phyloP scores from a whole-genome alignment of 2,329 filamentous ascomycete species.

The Mycosphaerella sp. region DNA sequence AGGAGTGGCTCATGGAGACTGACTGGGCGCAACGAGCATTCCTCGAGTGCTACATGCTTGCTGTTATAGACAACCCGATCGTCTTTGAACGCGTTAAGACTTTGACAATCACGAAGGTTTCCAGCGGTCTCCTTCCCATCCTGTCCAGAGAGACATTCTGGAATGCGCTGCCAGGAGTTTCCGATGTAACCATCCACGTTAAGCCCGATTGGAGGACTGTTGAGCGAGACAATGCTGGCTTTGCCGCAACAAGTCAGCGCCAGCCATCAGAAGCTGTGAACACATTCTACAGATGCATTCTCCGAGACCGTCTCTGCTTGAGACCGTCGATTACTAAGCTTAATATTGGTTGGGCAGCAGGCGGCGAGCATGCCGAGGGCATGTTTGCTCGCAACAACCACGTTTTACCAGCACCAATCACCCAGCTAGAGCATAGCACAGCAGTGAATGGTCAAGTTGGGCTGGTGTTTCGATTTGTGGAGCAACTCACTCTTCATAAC shows the following conservation, averaged over 20 bases:
- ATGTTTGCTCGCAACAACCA: slow-evolving; percentile 56
- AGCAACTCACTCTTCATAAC: slow-evolving; percentile 58
- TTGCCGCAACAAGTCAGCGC: slow-evolving; percentile 45
- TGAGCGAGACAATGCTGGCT: slow-evolving; percentile 47
- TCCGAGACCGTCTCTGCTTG: slow-evolving; percentile 21
- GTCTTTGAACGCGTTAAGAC: slow-evolving; percentile 52
- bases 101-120: slow-evolving; percentile 59
- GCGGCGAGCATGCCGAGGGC: slow-evolving; percentile 61
- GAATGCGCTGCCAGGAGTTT: slow-evolving; percentile 51
- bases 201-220: slow-evolving; percentile 62
- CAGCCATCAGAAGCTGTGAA: slow-evolving; percentile 49
- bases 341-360: slow-evolving; percentile 60
- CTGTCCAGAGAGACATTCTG: slow-evolving; percentile 57
- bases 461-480: slow-evolving; percentile 49
- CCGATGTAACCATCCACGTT: slow-evolving; percentile 53
- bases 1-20: slow-evolving; percentile 62
- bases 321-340: slow-evolving; percentile 55
- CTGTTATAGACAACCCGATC: slow-evolving; percentile 54
- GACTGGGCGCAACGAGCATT: slow-evolving; percentile 65
- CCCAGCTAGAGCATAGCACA: slow-evolving; percentile 26
- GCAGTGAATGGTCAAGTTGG: slow-evolving; percentile 9
- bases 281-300: slow-evolving; percentile 50
- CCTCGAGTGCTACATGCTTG: slow-evolving; percentile 60
- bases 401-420: slow-evolving; percentile 57
- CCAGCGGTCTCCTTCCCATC: slow-evolving; percentile 53